Evolutionary conservation across 129 eudicot genomes (phyloP).

Genomic region (Dittrichia graveolens): DNA sequence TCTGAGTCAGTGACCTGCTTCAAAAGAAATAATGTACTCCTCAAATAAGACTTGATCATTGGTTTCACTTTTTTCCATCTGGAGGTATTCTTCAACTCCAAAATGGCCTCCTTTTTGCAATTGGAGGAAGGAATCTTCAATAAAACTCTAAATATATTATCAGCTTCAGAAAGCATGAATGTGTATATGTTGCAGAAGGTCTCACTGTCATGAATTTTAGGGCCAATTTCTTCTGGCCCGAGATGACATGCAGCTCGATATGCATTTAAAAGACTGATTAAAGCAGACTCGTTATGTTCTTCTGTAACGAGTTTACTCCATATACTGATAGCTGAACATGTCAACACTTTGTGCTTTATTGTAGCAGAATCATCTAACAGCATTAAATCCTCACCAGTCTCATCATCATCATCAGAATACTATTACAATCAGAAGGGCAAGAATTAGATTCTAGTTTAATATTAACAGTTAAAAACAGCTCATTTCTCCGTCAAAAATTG

Average conservation of each 20-base stretch:
- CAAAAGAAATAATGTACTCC: constrained; percentile 76
- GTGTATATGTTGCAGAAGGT: constrained; percentile 59
- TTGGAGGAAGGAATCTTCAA: constrained; percentile 59
- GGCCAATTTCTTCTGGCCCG: constrained; percentile 66
- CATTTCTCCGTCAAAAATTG: too few species aligned
- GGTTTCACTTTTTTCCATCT: constrained; percentile 75
- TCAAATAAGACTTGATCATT: constrained; percentile 72
- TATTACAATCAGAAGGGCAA: constrained; percentile 1
- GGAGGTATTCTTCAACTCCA: constrained; percentile 62
- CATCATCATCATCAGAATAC: constrained; percentile 76
- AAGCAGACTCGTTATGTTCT: constrained; percentile 55
- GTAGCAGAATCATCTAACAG: constrained; percentile 39
- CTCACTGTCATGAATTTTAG: constrained; percentile 53
- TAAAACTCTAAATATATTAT: constrained; percentile 62
- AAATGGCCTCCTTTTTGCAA: constrained; percentile 59
- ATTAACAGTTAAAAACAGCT: too few species aligned
- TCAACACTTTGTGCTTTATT: constrained; percentile 46
- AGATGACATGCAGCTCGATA: constrained; percentile 91
- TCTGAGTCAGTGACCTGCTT: constrained; percentile 79
- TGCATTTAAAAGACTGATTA: constrained; percentile 70
- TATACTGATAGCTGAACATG: constrained; percentile 38
- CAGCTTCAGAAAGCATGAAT: constrained; percentile 73
- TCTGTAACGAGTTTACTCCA: constrained; percentile 65
- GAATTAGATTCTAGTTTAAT: too few species aligned
- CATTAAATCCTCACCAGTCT: constrained; percentile 30